Base-by-base conservation (phyloP, 202 grass and related monocot species). In the Cymbopogon flexuosus region DNA sequence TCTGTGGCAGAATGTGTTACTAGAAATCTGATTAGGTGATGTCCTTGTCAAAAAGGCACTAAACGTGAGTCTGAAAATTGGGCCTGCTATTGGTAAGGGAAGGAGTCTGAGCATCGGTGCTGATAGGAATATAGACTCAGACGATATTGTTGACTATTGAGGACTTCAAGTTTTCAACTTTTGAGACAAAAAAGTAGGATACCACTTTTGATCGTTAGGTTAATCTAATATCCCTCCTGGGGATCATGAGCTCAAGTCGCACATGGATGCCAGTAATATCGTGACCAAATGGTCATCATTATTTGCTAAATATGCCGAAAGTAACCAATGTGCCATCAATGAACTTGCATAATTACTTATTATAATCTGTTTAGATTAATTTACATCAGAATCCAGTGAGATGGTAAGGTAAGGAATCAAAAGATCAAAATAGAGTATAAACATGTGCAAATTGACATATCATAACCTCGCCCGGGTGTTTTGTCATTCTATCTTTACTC, bases 1-100 rank as follows among this genome's bases (percentile, higher is more conserved):
- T 68, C 47, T 85, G 29, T 85, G 29, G 21, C 16, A 59, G 36
- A 54, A 31, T 72, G 10, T 84, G 31, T 64, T 43, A 62, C 73
- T n/a, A 41, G 42, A 72, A 34, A 65, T 3, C 12, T 80, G 37
- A 58, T 18, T 8, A 37, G 30, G n/a, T 75, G 29, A 57, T 16
- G n/a, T 43, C 56, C 65, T 72, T 78, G 40, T 79, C 42, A 79
- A 65, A 79, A 64, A 52, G 0, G 15, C 62, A 42, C 42, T 40
- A 16, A 85, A 45, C 1, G 19, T 9, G 27, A 37, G 37, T 59
- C n/a, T 36, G 8, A 47, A 86, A 60, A 68, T 27, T 58, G 15
- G 7, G 8, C 77, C n/a, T 65, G 8, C 19, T 67, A 8, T 41
- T 68, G n/a, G 11, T 61, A 62, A 62, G 21, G 15, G 56, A 67